A percentile compares a stretch with the other conserved stretches of the same genome.
phyloP scores from a whole-genome alignment of 1,284 basidiomycete species.

The Termitomyces sp. region DNA sequence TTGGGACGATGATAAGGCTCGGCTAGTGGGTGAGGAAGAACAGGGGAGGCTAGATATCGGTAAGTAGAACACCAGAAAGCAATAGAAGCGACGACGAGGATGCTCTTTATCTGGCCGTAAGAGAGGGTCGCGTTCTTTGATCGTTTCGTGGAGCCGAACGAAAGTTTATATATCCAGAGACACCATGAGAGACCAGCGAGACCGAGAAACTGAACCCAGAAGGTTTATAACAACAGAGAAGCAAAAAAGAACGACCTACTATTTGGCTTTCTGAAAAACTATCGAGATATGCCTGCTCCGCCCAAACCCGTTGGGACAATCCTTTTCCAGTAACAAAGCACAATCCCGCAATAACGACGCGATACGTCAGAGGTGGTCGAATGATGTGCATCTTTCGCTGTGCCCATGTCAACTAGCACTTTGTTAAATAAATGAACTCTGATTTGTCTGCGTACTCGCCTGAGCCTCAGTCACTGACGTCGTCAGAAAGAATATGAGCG shows the following conservation, averaged over 20 bases:
- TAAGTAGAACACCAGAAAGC: constrained; percentile 32
- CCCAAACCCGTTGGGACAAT: constrained; percentile 22
- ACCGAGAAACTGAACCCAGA: constrained; percentile 26
- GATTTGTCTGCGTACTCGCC: constrained; percentile 10
- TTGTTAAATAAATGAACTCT: background rate
- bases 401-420: constrained; percentile 10
- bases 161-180: constrained; percentile 24
- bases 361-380: constrained; percentile 7
- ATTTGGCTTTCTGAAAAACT: constrained; percentile 28
- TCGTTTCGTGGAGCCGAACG: constrained; percentile 7
- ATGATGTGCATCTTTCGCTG: constrained; percentile 6
- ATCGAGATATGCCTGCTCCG: constrained; percentile 18
- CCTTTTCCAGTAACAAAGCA: constrained; percentile 16
- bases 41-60: constrained; percentile 42
- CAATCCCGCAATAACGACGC: constrained; percentile 11
- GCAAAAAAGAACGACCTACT: constrained; percentile 16
- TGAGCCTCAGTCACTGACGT: constrained; percentile 29
- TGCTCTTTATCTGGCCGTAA: constrained; percentile 25
- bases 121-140: constrained; percentile 13
- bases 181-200: constrained; percentile 27
- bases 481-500: constrained; percentile 45
- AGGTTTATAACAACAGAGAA: background rate
- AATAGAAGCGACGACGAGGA: constrained; percentile 29
- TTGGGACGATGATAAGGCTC: constrained; percentile 49
- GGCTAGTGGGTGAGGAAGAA: constrained; percentile 48